These are phyloP conservation scores for Penicillium sp. DNA, from an alignment of 2,329 filamentous ascomycete species.

Conservation along the genomic window DNA sequence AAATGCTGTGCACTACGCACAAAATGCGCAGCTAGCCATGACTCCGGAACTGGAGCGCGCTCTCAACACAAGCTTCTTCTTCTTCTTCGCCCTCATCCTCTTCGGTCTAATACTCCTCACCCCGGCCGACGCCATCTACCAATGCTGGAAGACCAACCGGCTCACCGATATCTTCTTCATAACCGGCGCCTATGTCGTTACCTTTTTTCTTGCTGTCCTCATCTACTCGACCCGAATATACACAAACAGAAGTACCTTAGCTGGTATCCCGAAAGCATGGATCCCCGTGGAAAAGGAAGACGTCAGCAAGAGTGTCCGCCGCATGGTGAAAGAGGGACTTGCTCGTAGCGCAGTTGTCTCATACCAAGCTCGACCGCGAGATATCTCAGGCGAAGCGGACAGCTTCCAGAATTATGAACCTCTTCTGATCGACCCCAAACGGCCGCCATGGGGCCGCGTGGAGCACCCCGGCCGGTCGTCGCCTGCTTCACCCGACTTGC, in stretches of 20 bases:
- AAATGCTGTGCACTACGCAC: conserved; percentile 10
- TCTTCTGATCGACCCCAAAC: conserved; percentile 37
- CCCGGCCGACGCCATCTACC: conserved; percentile 77
- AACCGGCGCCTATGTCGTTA: conserved; percentile 71
- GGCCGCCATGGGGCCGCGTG: conserved; percentile 76
- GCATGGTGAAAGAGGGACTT: conserved; percentile 72
- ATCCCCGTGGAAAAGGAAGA: conserved; percentile 85
- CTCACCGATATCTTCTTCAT: conserved; percentile 83
- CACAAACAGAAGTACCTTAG: conserved; percentile 76
- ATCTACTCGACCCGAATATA: conserved; percentile 85
- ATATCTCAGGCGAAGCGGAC: conserved; percentile 48
- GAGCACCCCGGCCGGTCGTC: conserved; percentile 88
- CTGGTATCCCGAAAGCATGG: conserved; percentile 82
- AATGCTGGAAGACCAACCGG: conserved; percentile 67
- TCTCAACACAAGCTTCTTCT: conserved; percentile 78
- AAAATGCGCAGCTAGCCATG: conserved; percentile 30
- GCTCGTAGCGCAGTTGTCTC: conserved; percentile 78
- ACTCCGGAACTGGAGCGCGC: conserved; percentile 65
- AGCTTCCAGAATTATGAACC: conserved; percentile 30
- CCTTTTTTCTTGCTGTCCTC: conserved; percentile 68
- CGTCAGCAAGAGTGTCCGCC: conserved; percentile 70
- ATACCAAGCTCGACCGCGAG: conserved; percentile 72
- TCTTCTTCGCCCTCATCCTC: conserved; percentile 72
- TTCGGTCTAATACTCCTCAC: conserved; percentile 74
- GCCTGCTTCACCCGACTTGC: conserved; percentile 71